Evolutionary conservation across 202 grass and related monocot genomes (phyloP), one percentile per base, ranked within the genome.

Genomic region (Saccharum hybrid): DNA sequence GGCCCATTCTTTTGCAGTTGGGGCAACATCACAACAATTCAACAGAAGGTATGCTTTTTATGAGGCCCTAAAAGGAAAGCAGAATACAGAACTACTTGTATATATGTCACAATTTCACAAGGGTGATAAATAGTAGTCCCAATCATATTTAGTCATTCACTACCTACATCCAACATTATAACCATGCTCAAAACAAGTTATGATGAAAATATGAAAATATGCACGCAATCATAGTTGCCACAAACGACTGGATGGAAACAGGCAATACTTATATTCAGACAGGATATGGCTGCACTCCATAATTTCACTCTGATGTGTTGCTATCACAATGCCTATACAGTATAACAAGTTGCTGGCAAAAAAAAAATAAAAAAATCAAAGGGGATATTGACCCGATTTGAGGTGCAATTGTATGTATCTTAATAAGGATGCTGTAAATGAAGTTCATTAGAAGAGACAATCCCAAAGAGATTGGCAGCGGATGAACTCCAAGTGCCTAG

Each of bases 331-430:
- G 71, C 33, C n/a, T 82, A 72, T 48, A 65, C 10, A 66, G 60
- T 57, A 56, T 87, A 26, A 61, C 16, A 68, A 43, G 33, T 80
- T 71, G 8, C 19, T 71, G 52, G 38, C 13, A 88, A 88, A 76
- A 26, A 40, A 71, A 74, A n/a, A n/a, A n/a, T n/a, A n/a, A n/a
- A n/a, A n/a, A 26, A 40, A 71, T 78, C 38, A 51, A 78, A 64
- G 4, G 10, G 51, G 73, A 10, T 74, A 61, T 57, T 75, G 37
- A 66, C 77, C 62, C 9, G 13, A 72, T 52, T 21, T 16, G 5
- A 86, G 43, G 38, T 77, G 26, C 16, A 45, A 72, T 63, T 80
- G 19, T 31, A 72, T 30, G 33, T 76, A 48, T 80, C 14, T 76
- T 68, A 60, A 78, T 41, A 40, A 3, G 10, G 3, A 81, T 30